Percentiles rank a stretch among this genome's conserved stretches.
phyloP scores from a whole-genome alignment of 2,329 filamentous ascomycete species.

The Fusarium nematophilum region DNA sequence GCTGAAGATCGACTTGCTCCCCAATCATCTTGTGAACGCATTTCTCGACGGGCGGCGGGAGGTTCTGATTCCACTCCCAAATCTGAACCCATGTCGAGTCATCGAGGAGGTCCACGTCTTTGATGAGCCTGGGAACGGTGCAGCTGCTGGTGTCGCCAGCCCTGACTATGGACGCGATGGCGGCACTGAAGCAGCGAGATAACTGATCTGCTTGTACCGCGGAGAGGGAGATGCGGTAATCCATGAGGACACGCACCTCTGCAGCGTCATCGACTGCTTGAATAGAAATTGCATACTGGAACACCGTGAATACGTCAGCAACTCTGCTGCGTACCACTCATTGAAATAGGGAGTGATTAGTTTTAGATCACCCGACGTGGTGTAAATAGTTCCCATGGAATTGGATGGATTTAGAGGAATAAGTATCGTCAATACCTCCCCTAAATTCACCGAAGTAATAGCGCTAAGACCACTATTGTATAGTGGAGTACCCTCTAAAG shows the following conservation, averaged over 20 bases:
- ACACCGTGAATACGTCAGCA: not conserved
- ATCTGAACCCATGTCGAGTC: constrained; percentile 6
- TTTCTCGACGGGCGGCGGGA: constrained; percentile 6
- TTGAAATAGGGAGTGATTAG: not conserved
- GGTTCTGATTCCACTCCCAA: constrained; percentile 8
- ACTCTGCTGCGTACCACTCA: not conserved
- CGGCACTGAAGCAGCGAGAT: constrained; percentile 13
- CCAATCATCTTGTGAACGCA: constrained; percentile 19
- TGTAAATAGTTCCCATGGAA: too few species aligned
- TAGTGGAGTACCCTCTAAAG: too few species aligned
- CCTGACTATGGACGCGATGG: constrained; percentile 7
- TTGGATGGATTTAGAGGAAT: too few species aligned
- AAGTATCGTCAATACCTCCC: too few species aligned
- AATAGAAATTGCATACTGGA: constrained; percentile 14
- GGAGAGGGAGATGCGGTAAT: constrained; percentile 7
- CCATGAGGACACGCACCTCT: constrained; percentile 3
- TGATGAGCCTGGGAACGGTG: not conserved
- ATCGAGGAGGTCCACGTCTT: constrained; percentile 8
- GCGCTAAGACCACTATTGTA: too few species aligned
- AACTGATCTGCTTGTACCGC: not conserved
- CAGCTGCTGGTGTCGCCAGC: not conserved
- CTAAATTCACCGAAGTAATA: too few species aligned
- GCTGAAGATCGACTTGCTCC: constrained; percentile 6
- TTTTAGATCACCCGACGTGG: too few species aligned
- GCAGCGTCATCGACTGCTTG: constrained; percentile 11